These are phyloP conservation scores for Paramecium bursaria DNA, from an alignment of 73 alveolate species.

Conservation along the genomic window DNA sequence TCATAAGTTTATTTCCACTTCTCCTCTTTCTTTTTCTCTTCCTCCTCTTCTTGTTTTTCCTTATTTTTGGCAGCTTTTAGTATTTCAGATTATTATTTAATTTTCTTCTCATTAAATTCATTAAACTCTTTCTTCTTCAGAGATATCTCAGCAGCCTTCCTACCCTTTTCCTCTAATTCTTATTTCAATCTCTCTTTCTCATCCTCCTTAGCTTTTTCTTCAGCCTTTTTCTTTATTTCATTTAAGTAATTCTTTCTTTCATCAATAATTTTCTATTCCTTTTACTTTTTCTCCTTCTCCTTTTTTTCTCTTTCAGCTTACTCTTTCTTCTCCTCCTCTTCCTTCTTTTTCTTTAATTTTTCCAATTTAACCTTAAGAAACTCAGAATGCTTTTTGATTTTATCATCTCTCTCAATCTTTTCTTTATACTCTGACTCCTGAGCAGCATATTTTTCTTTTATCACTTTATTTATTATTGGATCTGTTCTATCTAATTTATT, in stretches of 20 bases:
- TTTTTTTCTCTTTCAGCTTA: neutral
- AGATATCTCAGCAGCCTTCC: constrained; percentile 31
- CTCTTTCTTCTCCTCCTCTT: neutral
- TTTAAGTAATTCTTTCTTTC: constrained; percentile 28
- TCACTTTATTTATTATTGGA: constrained; percentile 9
- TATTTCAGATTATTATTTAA: constrained; percentile 27
- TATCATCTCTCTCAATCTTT: neutral
- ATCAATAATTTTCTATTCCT: neutral
- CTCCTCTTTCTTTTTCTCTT: constrained; percentile 7
- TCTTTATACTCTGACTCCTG: neutral
- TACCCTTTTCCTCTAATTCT: neutral
- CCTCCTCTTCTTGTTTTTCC: constrained; percentile 1
- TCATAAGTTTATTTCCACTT: constrained; percentile 22
- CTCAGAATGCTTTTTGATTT: constrained; percentile 33
- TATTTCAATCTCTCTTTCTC: constrained; percentile 17
- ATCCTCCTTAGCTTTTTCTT: neutral
- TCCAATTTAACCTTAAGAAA: constrained; percentile 12
- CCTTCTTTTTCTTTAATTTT: constrained; percentile 15
- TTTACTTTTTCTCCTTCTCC: neutral
- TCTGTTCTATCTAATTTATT: constrained; percentile 6
- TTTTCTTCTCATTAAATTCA: constrained; percentile 23
- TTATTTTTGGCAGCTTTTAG: constrained; percentile 22
- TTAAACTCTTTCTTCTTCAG: constrained; percentile 21
- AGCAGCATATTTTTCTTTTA: neutral
- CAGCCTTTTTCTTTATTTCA: constrained; percentile 20